These are phyloP conservation scores for Gardenia jasminoides DNA, from an alignment of 257 asterid species.

Conservation along the genomic window DNA sequence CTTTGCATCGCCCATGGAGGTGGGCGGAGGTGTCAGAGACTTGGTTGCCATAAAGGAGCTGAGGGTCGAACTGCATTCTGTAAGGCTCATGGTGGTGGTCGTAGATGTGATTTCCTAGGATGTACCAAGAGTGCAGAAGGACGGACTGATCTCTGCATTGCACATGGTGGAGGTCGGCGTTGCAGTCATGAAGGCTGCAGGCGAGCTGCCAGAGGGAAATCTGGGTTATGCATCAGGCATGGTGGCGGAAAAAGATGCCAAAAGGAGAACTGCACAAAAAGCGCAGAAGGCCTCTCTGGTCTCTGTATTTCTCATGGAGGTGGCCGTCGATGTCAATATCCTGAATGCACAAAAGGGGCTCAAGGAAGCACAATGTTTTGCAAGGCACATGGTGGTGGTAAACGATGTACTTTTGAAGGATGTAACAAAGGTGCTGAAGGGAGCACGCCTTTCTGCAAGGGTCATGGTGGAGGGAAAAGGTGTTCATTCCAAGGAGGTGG, in stretches of 20 bases:
- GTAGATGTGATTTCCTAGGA: slow-evolving; percentile 80
- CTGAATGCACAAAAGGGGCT: slow-evolving; percentile 74
- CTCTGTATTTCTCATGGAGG: slow-evolving; percentile 98
- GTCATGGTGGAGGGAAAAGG: slow-evolving; percentile 94
- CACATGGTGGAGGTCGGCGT: slow-evolving; percentile 95
- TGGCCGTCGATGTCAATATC: slow-evolving; percentile 78
- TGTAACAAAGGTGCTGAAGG: slow-evolving; percentile 95
- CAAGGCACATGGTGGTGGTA: slow-evolving; percentile 95
- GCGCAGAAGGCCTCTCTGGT: slow-evolving; percentile 96
- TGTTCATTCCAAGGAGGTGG: slow-evolving; percentile 83
- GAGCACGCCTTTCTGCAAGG: slow-evolving; percentile 88
- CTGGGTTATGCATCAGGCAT: slow-evolving; percentile 89
- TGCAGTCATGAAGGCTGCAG: slow-evolving; percentile 70
- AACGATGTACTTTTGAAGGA: slow-evolving; percentile 62
- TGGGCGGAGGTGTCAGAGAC: slow-evolving; percentile 88
- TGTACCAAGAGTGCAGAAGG: slow-evolving; percentile 97
- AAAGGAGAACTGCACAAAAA: slow-evolving; percentile 67
- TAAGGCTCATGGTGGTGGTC: slow-evolving; percentile 97
- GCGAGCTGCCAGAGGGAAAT: slow-evolving; percentile 87
- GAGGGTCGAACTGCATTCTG: slow-evolving; percentile 97
- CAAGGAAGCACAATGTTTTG: slow-evolving; percentile 91
- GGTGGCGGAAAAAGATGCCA: slow-evolving; percentile 99
- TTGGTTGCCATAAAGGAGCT: slow-evolving; percentile 86
- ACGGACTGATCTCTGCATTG: slow-evolving; percentile 81
- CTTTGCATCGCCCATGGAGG: slow-evolving; percentile 95